Base-by-base conservation (phyloP, 345 rosid genomes). In the Bretschneidera sinensis region DNA sequence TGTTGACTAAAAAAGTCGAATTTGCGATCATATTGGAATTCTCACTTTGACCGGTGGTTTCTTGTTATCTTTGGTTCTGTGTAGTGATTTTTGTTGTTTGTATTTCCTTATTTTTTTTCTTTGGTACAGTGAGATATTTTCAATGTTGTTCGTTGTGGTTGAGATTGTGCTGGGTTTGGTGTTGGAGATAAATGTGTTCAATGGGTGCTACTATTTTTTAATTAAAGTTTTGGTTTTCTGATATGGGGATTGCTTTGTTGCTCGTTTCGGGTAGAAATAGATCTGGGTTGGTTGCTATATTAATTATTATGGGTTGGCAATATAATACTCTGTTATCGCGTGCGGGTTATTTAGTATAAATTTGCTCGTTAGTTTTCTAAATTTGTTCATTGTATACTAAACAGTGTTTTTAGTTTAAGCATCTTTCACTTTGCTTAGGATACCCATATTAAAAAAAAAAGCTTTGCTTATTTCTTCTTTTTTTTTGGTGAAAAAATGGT, bases 11-110 rank as follows among this genome's bases (percentile, higher is more conserved):
- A 64, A 24, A 24, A n/a, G 35, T 31, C 3, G 49, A 55, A 48
- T 74, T 55, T 48, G 34, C 62, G 76, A 61, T 73, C 83, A 60
- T 76, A 52, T 60, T 19, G 59, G 73, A 67, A 67, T 67, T 79
- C 54, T 53, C 45, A 61, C 65, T 48, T 0, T 43, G n/a, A 49
- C 65, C 47, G 18, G 35, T 34, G 17, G 51, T 59, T 53, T 28
- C 52, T 49, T 65, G 63, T 54, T 22, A n/a, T 53, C 25, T 52
- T 43, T 5, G 39, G 15, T 33, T 21, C 14, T 54, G 21, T 60
- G 33, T 21, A 23, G 0, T 54, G 17, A 39, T 39, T 39, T 9
- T 39, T 39, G 4, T 39, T 39, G 1, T 11, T 14, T 39, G 4
- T 39, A 14, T 39, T 39, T 39, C 16, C 10, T 4, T 39, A 7